These are phyloP conservation scores for Coemansia sp. DNA, from an alignment of 192 early-diverging fungal genomes.

Conservation along the genomic window DNA sequence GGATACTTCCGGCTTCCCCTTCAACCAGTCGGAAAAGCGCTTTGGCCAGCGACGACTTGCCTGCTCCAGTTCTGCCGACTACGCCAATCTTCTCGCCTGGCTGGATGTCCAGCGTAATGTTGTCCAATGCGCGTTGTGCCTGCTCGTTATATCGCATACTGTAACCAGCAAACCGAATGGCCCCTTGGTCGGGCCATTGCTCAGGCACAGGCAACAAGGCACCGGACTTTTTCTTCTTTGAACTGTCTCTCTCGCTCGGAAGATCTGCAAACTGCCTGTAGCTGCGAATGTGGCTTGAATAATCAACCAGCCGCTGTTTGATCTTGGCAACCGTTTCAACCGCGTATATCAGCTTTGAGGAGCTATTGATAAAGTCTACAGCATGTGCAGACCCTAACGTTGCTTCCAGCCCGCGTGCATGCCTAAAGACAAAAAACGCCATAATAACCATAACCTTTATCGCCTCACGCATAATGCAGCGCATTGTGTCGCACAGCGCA, in stretches of 20 bases:
- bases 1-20: conserved; percentile 43
- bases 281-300: conserved; percentile 74
- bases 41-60: conserved; percentile 60
- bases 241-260: not conserved
- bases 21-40: conserved; percentile 63
- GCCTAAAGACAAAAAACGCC: not conserved
- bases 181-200: conserved; percentile 52
- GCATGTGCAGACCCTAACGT: conserved; percentile 4
- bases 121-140: conserved; percentile 21
- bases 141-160: conserved; percentile 42
- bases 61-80: conserved; percentile 57
- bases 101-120: conserved; percentile 34
- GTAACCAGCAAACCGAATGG: conserved; percentile 45
- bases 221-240: not conserved
- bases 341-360: not conserved
- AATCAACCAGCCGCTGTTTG: conserved; percentile 37
- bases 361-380: not conserved
- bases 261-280: conserved; percentile 63
- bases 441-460: not conserved
- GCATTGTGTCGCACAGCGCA: not conserved
- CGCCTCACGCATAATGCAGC: not conserved
- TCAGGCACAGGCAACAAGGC: not conserved
- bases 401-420: not conserved
- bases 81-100: conserved; percentile 63
- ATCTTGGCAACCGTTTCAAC: not conserved